phyloP scores from a whole-genome alignment of 768 basidiomycete species.

The Tricholoma sp. region DNA sequence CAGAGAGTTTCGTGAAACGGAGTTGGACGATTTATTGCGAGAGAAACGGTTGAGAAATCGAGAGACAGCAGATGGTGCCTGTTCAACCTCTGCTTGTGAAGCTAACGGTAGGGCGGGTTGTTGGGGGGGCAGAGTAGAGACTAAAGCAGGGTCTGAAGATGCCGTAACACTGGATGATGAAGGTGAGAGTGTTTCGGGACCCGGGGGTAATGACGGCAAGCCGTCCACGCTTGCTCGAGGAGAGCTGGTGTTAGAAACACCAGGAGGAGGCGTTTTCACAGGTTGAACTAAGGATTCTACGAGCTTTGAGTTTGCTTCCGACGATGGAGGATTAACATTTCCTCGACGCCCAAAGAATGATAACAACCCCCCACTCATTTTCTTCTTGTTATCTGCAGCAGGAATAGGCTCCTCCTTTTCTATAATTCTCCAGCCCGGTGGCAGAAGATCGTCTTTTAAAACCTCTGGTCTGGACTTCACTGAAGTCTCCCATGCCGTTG shows the following conservation, averaged over 20 bases:
- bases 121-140: constrained; percentile 6
- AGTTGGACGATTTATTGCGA: constrained; percentile 32
- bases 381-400: constrained; percentile 44
- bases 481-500: constrained; percentile 69
- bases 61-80: constrained; percentile 63
- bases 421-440: constrained; percentile 69
- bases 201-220: constrained; percentile 1
- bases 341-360: constrained; percentile 62
- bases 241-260: constrained; percentile 11
- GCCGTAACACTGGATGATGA: constrained; percentile 3
- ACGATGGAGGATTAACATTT: constrained; percentile 6
- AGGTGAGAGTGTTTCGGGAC: constrained; percentile 7
- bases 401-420: constrained; percentile 41
- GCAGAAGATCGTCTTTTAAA: constrained; percentile 50
- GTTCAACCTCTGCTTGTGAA: constrained; percentile 16
- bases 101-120: constrained; percentile 11
- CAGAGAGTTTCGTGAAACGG: constrained; percentile 47
- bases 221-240: constrained; percentile 24
- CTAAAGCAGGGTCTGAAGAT: constrained; percentile 1
- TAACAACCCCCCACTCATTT: constrained; percentile 50
- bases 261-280: constrained; percentile 9
- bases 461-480: constrained; percentile 49
- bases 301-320: constrained; percentile 9
- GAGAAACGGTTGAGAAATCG: constrained; percentile 79
- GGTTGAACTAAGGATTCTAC: constrained; percentile 11